Percentiles rank a stretch among this genome's conserved stretches.
Conservation (phyloP, 2,329 filamentous ascomycete genomes). For the Aspergillus ochraceus region DNA sequence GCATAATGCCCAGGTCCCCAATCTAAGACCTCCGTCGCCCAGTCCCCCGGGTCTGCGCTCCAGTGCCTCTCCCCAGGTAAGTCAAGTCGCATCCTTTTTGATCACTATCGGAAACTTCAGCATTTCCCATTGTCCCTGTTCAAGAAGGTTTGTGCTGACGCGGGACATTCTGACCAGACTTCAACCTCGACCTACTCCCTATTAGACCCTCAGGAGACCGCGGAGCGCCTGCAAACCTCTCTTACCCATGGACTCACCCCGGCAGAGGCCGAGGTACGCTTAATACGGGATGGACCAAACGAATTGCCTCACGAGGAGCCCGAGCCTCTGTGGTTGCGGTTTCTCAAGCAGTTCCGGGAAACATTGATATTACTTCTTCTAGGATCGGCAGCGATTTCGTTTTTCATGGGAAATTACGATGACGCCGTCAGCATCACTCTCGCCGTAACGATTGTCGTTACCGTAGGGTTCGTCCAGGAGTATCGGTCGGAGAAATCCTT, state of each 20-base stretch:
- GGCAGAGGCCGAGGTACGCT: conserved; percentile 74
- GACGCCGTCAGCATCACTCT: conserved; percentile 95
- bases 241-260: conserved; percentile 77
- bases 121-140: not conserved
- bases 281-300: conserved; percentile 82
- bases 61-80: conserved; percentile 35
- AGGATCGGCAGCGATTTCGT: conserved; percentile 81
- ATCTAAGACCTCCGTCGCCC: conserved; percentile 30
- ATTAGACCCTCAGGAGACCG: conserved; percentile 76
- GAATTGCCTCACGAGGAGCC: conserved; percentile 92
- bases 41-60: conserved; percentile 29
- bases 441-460: conserved; percentile 94
- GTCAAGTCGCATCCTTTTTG: conserved; percentile 14
- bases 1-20: conserved; percentile 49
- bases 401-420: conserved; percentile 89
- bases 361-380: conserved; percentile 91
- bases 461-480: conserved; percentile 94
- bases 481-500: conserved; percentile 97
- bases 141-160: conserved; percentile 1
- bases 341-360: conserved; percentile 95
- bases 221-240: conserved; percentile 77
- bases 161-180: conserved; percentile 26
- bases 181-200: conserved; percentile 56
- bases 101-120: not conserved
- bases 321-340: conserved; percentile 92